Evolutionary conservation across 495 filamentous ascomycete species (phyloP).

Genomic region (Jackrogersella multiformis): DNA sequence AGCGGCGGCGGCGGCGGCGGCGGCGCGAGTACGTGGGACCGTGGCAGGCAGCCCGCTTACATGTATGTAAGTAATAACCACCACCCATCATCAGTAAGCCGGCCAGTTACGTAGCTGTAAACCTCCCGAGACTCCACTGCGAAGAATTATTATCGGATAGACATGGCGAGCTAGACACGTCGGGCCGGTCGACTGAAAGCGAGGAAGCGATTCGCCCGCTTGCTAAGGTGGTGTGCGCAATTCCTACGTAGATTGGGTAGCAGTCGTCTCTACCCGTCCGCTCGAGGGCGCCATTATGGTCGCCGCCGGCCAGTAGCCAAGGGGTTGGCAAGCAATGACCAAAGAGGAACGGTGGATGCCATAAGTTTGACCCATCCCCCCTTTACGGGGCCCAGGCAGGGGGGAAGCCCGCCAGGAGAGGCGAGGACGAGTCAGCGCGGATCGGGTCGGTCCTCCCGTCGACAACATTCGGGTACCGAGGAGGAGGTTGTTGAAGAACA

Average conservation of each 20-base stretch:
- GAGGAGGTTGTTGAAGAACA: slow-evolving; percentile 32
- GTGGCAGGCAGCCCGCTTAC: background rate
- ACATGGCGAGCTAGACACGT: slow-evolving; percentile 20
- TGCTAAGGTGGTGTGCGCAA: slow-evolving; percentile 19
- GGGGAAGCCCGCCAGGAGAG: slow-evolving; percentile 6
- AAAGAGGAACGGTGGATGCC: slow-evolving; percentile 4
- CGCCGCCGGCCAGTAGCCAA: slow-evolving; percentile 7
- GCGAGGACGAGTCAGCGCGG: slow-evolving; percentile 16
- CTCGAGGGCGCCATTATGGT: slow-evolving; percentile 18
- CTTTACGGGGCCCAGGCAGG: slow-evolving; percentile 2
- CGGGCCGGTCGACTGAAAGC: slow-evolving; percentile 29
- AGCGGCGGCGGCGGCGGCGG: no score
- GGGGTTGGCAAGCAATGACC: slow-evolving; percentile 23
- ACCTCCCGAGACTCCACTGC: slow-evolving; percentile 29
- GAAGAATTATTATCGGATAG: slow-evolving; percentile 28
- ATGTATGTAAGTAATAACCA: background rate
- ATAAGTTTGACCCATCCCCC: slow-evolving; percentile 15
- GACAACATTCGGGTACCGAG: slow-evolving; percentile 19
- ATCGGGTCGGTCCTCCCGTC: slow-evolving; percentile 22
- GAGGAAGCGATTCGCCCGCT: slow-evolving; percentile 27
- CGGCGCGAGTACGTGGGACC: slow-evolving; percentile 9
- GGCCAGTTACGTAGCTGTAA: slow-evolving; percentile 20
- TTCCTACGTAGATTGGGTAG: slow-evolving; percentile 29
- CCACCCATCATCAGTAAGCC: background rate
- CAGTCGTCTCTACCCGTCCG: slow-evolving; percentile 38